Evolutionary conservation across 148 eudicot genomes (phyloP).

Genomic region (Agrostemma githago): DNA sequence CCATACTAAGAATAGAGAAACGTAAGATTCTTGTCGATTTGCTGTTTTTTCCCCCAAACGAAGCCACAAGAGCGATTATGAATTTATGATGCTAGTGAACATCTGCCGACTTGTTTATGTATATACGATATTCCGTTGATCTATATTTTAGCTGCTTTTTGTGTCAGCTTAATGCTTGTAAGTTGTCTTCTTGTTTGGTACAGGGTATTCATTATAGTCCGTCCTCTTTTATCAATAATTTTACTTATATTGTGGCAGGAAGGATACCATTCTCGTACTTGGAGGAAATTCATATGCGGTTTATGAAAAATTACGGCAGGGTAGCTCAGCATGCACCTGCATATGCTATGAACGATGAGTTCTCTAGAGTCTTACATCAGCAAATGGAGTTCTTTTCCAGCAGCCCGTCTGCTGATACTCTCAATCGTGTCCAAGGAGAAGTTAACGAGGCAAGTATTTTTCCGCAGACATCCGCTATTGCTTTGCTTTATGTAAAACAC

Average conservation of each 20-base stretch:
- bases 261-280: conserved; percentile 92
- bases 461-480: not conserved
- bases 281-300: conserved; percentile 96
- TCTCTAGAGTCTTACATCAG: conserved; percentile 75
- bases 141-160: not conserved
- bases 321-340: conserved; percentile 86
- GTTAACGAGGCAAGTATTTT: conserved; percentile 78
- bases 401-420: conserved; percentile 83
- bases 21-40: not conserved
- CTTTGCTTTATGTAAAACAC: not conserved
- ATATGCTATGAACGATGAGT: conserved; percentile 88
- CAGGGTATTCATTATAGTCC: not conserved
- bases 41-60: not conserved
- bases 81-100: too few relatives aligned
- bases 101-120: not conserved
- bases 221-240: not conserved
- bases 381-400: conserved; percentile 86
- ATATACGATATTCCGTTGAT: too few relatives aligned
- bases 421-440: conserved; percentile 94
- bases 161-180: not conserved
- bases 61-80: too few relatives aligned
- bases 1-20: not conserved
- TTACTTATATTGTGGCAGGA: conserved; percentile 39
- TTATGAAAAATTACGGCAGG: conserved; percentile 92
- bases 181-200: not conserved